phyloP scores from a whole-genome alignment of 352 stramenopile species.

The Phytophthora hybrid region DNA sequence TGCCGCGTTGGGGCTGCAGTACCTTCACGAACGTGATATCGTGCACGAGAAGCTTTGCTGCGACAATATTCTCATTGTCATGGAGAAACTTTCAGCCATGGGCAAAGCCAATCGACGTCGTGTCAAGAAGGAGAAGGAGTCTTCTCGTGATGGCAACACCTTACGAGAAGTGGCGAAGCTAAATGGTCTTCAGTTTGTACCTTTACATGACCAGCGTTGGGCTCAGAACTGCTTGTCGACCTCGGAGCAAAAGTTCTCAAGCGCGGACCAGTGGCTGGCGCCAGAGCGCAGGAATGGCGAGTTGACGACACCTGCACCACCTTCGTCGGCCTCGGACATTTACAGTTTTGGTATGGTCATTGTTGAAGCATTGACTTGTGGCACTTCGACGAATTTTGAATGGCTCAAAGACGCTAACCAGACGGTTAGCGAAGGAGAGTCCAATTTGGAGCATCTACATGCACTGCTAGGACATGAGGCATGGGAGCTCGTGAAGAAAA shows the following conservation, averaged over 20 bases:
- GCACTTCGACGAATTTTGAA: background rate
- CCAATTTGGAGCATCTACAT: background rate
- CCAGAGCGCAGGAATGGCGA: slow-evolving; percentile 19
- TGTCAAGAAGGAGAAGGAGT: slow-evolving; percentile 1
- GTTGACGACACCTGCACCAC: slow-evolving; percentile 6
- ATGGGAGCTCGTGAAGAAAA: slow-evolving; percentile 36
- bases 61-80: slow-evolving; percentile 36
- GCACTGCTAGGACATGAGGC: slow-evolving; percentile 1
- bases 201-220: slow-evolving; percentile 2
- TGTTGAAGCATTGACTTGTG: slow-evolving; percentile 15
- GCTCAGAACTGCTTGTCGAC: background rate
- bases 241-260: background rate
- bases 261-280: slow-evolving; percentile 3
- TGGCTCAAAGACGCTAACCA: background rate
- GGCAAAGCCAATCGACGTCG: background rate
- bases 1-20: slow-evolving; percentile 38
- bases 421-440: background rate
- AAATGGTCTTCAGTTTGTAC: slow-evolving; percentile 22
- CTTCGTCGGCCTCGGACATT: slow-evolving; percentile 39
- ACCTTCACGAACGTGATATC: slow-evolving; percentile 47
- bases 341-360: slow-evolving; percentile 42
- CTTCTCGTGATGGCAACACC: background rate
- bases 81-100: slow-evolving; percentile 16
- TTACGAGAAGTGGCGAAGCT: slow-evolving; percentile 40
- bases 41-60: slow-evolving; percentile 32